Evolutionary conservation across 139 green algal genomes (phyloP), one percentile per base, ranked within the genome.

Genomic region (Klebsormidium nitens): DNA sequence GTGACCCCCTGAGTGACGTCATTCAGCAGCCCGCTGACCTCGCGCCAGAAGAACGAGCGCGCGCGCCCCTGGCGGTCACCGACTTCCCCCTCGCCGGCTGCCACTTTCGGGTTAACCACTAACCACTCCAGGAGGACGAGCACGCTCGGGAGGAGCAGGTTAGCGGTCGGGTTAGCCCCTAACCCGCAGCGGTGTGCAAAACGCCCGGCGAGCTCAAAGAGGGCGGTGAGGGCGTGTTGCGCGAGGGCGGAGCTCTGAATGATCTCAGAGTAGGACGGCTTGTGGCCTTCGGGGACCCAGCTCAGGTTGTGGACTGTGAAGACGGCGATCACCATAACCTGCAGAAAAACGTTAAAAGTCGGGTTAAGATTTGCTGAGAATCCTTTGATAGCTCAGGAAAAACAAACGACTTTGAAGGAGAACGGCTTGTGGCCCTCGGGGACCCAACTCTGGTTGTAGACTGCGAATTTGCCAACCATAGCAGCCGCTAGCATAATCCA

Each of bases 281-380:
- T 39, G 70, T 75, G 61, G 11, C 56, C 46, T 29, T 75, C 59
- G 19, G 32, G 66, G 8, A n/a, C 17, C 14, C 14, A 32, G 31
- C 34, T 31, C 32, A 76, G 66, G 68, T 76, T 75, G 29, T 72
- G 42, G 8, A 74, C 19, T 28, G 68, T 76, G 68, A 76, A 76
- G 14, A 76, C 62, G 38, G 65, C 2, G 50, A 76, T 29, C 26
- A 39, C 68, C 49, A 76, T 26, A n/a, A n/a, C n/a, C n/a, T n/a
- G n/a, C n/a, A n/a, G n/a, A n/a, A n/a, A n/a, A n/a, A n/a, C n/a
- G n/a, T n/a, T n/a, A n/a, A n/a, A n/a, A n/a, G n/a, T n/a, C n/a
- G n/a, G n/a, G n/a, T n/a, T n/a, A n/a, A n/a, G n/a, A n/a, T n/a
- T n/a, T n/a, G n/a, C n/a, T n/a, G n/a, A n/a, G n/a, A n/a, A n/a